Evolutionary conservation across 139 green algal genomes (phyloP).

Genomic region (Pseudopediastrum boryanum): DNA sequence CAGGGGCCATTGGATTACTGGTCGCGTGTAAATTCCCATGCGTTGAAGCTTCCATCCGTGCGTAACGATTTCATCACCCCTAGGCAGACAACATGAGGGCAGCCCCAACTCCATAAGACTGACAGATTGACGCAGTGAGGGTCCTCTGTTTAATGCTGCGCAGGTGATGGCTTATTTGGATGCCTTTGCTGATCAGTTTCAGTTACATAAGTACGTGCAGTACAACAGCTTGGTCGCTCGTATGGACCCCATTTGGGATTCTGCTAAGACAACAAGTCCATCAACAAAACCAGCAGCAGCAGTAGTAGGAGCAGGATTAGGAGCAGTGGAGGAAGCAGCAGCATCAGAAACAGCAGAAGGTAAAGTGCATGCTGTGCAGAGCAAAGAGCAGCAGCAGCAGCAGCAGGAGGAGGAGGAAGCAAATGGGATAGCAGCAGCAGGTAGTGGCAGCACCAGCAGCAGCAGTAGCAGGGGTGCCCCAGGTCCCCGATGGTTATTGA

Average conservation of each 20-base stretch:
- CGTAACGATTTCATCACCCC: not conserved
- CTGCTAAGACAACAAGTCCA: not conserved
- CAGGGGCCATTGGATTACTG: not conserved
- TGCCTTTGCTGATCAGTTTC: slow-evolving; percentile 53
- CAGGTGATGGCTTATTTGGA: slow-evolving; percentile 68
- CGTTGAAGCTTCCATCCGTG: not conserved
- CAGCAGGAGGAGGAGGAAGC: not conserved
- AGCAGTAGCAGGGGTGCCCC: too few relatives aligned
- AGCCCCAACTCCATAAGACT: not conserved
- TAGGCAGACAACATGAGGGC: not conserved
- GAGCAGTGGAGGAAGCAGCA: not conserved
- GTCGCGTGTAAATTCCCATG: not conserved
- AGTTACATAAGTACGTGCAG: slow-evolving; percentile 43
- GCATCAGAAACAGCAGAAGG: not conserved
- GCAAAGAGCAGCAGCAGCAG: not conserved
- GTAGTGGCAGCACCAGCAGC: not conserved
- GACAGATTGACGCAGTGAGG: not conserved
- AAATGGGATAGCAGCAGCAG: not conserved
- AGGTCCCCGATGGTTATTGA: too few relatives aligned
- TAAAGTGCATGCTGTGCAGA: too few relatives aligned
- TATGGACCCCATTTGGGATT: too few relatives aligned
- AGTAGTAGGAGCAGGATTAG: slow-evolving; percentile 2
- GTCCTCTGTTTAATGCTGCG: not conserved
- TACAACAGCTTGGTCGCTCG: slow-evolving; percentile 56
- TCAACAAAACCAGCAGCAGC: slow-evolving; percentile 8